Evolutionary conservation across 2,329 filamentous ascomycete genomes (phyloP).

Genomic region (Botrytis byssoidea): DNA sequence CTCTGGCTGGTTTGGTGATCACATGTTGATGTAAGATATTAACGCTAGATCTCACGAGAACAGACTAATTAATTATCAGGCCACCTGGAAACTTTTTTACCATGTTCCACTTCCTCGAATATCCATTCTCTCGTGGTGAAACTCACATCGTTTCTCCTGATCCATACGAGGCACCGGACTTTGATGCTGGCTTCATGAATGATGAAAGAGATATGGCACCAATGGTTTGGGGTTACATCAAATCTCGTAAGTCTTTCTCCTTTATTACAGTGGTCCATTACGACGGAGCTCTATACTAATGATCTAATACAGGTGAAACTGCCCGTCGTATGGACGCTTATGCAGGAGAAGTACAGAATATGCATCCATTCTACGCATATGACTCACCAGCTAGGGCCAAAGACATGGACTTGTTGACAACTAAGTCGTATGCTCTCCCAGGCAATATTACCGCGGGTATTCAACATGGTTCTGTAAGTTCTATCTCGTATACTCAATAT

Average conservation of each 20-base stretch:
- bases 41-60: background rate
- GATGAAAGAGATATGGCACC: slow-evolving; percentile 81
- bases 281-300: background rate
- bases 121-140: slow-evolving; percentile 60
- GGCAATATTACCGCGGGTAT: slow-evolving; percentile 43
- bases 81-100: slow-evolving; percentile 54
- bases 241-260: slow-evolving; percentile 57
- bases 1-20: slow-evolving; percentile 59
- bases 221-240: slow-evolving; percentile 68
- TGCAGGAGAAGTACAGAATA: slow-evolving; percentile 47
- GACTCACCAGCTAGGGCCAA: slow-evolving; percentile 67
- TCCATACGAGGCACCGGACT: slow-evolving; percentile 73
- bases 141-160: slow-evolving; percentile 59
- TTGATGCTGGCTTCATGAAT: slow-evolving; percentile 82
- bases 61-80: slow-evolving; percentile 43
- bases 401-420: slow-evolving; percentile 73
- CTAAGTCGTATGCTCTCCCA: slow-evolving; percentile 71
- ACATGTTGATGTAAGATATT: slow-evolving; percentile 53
- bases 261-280: slow-evolving; percentile 34
- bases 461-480: slow-evolving; percentile 45
- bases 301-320: slow-evolving; percentile 53
- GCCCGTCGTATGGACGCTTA: slow-evolving; percentile 55
- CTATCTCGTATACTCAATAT: background rate
- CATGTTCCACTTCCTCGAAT: slow-evolving; percentile 53
- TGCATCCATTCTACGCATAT: slow-evolving; percentile 71